Base-by-base conservation (phyloP, 768 basidiomycete species). In the Mycena floridula region DNA sequence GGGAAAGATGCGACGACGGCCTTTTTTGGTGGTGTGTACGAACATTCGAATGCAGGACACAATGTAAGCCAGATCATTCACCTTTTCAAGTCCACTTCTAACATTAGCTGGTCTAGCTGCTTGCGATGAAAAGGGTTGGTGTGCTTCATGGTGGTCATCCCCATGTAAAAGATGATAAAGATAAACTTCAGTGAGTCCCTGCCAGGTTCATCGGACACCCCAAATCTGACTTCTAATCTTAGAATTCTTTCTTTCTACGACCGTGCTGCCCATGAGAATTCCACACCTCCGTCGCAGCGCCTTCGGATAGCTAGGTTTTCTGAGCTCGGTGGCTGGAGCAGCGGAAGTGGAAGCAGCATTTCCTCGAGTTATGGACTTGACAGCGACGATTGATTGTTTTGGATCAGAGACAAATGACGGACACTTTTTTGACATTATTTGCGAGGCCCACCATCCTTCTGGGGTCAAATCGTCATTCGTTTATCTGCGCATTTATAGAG, bases 1-100 rank as follows among this genome's bases (percentile, higher is more conserved):
- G 93, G 93, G 45, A 88, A 80, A 60, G 93, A 95, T 55, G 92
- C 88, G 3, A 91, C 91, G 3, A 89, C 89, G 0, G 91, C 92
- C 5, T 96, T 95, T 74, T 93, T 95, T 56, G 93, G 93, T 49
- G 89, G 87, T 47, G 84, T 92, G 1, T 90, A 90, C 56, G 86
- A 88, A 52, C 89, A 91, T 57, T 89, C 85, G 24, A 91, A 91
- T 58, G 86, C 88, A 37, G 87, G 89, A 5, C 87, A 91, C 61
- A 90, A 91, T 56, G 82, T 84, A 56, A n/a, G n/a, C n/a, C n/a
- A n/a, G n/a, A n/a, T n/a, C n/a, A n/a, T n/a, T n/a, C n/a, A n/a
- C n/a, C n/a, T n/a, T n/a, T n/a, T n/a, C n/a, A n/a, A n/a, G n/a
- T n/a, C n/a, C n/a, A n/a, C n/a, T n/a, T n/a, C n/a, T n/a, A n/a